These are phyloP conservation scores for Thermothelomyces thermophilus DNA, from an alignment of 2,329 filamentous ascomycete species.

Conservation along the genomic window DNA sequence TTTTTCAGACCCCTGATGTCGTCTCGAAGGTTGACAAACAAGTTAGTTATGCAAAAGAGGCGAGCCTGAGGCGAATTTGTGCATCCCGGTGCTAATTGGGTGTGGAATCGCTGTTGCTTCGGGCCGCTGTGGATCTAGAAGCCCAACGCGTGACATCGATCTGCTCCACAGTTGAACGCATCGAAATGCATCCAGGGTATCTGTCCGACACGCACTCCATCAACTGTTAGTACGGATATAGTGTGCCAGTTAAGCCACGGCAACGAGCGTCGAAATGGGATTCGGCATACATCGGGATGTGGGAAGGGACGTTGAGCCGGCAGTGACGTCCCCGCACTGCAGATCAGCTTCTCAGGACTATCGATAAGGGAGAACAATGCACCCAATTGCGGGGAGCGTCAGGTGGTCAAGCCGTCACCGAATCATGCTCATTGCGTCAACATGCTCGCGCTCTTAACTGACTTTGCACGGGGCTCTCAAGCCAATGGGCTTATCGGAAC, in stretches of 20 bases:
- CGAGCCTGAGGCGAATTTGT: neutral
- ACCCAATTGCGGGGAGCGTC: conserved; percentile 11
- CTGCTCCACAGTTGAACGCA: neutral
- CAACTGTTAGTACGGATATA: no score
- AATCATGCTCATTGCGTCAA: conserved; percentile 10
- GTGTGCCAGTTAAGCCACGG: no score
- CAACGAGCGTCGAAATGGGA: no score
- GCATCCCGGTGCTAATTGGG: neutral
- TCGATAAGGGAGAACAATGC: neutral
- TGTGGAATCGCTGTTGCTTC: neutral
- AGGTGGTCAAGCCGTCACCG: conserved; percentile 8
- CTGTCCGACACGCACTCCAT: no score
- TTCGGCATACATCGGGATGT: no score
- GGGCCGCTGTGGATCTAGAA: neutral
- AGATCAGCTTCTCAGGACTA: neutral
- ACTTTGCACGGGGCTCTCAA: neutral
- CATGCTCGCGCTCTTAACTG: neutral
- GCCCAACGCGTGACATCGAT: neutral
- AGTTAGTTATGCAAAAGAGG: no score
- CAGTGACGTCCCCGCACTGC: neutral
- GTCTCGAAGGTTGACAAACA: no score
- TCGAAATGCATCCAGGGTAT: neutral
- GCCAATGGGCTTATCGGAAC: neutral
- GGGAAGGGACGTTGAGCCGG: no score
- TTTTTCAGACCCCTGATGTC: no score